Evolutionary conservation across 345 rosid genomes (phyloP), one percentile per base, ranked within the genome.

Genomic region (Boechera divaricarpa): DNA sequence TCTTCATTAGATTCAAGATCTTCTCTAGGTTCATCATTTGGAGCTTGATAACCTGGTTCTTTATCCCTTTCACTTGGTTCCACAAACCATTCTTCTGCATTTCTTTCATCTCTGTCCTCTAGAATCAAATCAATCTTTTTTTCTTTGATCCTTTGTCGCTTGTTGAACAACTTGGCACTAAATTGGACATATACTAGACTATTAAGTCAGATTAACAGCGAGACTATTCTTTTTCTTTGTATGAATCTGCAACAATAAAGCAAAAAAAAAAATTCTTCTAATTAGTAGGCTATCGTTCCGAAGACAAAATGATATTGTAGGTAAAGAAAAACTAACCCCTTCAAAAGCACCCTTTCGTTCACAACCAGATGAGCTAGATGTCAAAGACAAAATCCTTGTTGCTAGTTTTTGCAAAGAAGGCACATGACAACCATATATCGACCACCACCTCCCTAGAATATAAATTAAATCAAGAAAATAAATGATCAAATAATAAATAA

Each of bases 331-430:
- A 63, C 15, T 26, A 69, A 56, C 54, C 54, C 16, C 54, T 70
- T 42, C 11, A 2, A 56, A 70, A 29, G 1, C 4, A 29, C 55
- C 57, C 64, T 45, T 70, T 44, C 7, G 18, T 57, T 58, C 21
- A 58, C 21, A 70, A 32, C 44, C 21, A 31, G 56, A 44, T 57
- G 74, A 70, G n/a, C 44, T 44, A n/a, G 66, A 58, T 0, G 64
- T 70, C 3, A 70, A 70, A 56, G 32, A 4, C 2, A 70, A 13
- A 7, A 70, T 70, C 2, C 1, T 70, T 6, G 18, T 18, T 18
- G 21, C 21, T 18, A 18, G 21, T 18, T 18, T 18, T 18, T 18
- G 21, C 21, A 18, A 18, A 18, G 21, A 18, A 18, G 21, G 21
- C 21, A 18, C 21, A 18, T 18, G 21, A 18, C 21, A 18, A 18